Percentiles rank a stretch among this genome's conserved stretches.
phyloP scores from a whole-genome alignment of 2,329 filamentous ascomycete species.

The Cladosporium sp. region DNA sequence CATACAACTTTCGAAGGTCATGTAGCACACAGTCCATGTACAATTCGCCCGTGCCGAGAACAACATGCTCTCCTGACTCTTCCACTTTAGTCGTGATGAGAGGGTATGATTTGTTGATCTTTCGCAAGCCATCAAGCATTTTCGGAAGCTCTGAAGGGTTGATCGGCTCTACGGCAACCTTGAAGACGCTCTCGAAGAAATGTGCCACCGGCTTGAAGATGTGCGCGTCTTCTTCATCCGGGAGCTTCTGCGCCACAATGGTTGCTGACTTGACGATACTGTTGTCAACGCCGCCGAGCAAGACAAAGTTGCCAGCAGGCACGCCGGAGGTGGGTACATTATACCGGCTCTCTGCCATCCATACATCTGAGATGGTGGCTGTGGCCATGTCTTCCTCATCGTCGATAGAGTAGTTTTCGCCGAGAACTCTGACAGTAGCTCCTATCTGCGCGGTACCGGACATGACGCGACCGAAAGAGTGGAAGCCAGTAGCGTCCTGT shows the following conservation, averaged over 20 bases:
- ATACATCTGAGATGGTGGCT: slow-evolving; percentile 79
- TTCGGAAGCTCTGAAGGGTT: slow-evolving; percentile 97
- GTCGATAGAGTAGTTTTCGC: slow-evolving; percentile 92
- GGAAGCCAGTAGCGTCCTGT: slow-evolving; percentile 83
- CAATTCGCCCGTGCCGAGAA: slow-evolving; percentile 93
- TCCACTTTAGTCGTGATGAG: slow-evolving; percentile 96
- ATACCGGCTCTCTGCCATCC: slow-evolving; percentile 89
- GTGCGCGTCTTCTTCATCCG: slow-evolving; percentile 86
- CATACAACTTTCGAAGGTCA: slow-evolving; percentile 87
- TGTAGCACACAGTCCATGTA: slow-evolving; percentile 99
- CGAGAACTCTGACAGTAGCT: slow-evolving; percentile 81
- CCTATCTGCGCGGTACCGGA: slow-evolving; percentile 84
- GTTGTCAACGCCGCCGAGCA: slow-evolving; percentile 92
- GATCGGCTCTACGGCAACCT: slow-evolving; percentile 95
- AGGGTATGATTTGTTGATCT: slow-evolving; percentile 97
- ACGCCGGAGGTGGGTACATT: slow-evolving; percentile 88
- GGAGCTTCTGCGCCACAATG: slow-evolving; percentile 72
- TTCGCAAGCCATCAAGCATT: slow-evolving; percentile 94
- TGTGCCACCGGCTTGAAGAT: slow-evolving; percentile 92
- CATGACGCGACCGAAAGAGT: slow-evolving; percentile 86
- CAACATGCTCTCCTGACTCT: slow-evolving; percentile 93
- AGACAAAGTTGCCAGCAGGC: slow-evolving; percentile 87
- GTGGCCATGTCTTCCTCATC: slow-evolving; percentile 96
- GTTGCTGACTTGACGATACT: slow-evolving; percentile 98
- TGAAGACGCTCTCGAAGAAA: slow-evolving; percentile 96